A percentile compares a stretch with the other conserved stretches of the same genome.
These are phyloP conservation scores for Xylaria sp. DNA, from an alignment of 2,329 filamentous ascomycete species.

Conservation along the genomic window DNA sequence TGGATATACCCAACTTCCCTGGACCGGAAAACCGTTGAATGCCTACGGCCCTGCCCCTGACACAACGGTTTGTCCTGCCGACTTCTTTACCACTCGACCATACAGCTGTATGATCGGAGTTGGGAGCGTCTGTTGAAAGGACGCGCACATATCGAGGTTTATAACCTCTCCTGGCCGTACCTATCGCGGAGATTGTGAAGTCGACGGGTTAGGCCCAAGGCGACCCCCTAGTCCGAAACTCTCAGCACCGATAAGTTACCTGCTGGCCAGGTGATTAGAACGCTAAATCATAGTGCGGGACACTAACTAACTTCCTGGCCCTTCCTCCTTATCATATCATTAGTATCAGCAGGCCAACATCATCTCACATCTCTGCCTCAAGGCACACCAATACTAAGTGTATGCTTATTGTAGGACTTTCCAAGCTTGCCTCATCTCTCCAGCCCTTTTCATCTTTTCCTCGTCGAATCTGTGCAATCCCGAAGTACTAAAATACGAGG, in stretches of 20 bases:
- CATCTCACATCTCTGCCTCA: constrained; percentile 4
- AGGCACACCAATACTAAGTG: background rate
- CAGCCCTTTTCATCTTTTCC: background rate
- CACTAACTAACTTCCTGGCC: background rate
- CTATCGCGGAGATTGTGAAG: background rate
- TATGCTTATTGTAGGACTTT: background rate
- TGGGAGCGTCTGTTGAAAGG: too few relatives aligned
- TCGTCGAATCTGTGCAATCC: constrained; percentile 5
- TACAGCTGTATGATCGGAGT: too few relatives aligned
- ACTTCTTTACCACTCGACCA: too few relatives aligned
- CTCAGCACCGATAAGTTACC: constrained; percentile 1
- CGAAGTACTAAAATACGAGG: constrained; percentile 1
- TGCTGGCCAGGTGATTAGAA: constrained; percentile 14
- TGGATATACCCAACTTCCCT: too few relatives aligned
- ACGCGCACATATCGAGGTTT: too few relatives aligned
- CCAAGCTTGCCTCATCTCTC: background rate
- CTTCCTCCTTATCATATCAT: constrained; percentile 12
- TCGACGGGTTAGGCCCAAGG: background rate
- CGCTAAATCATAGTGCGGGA: constrained; percentile 19
- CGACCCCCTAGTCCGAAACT: background rate
- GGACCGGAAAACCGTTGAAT: too few relatives aligned
- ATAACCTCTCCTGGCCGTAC: too few relatives aligned
- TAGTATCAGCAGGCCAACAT: background rate
- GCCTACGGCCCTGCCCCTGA: too few relatives aligned
- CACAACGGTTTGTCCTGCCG: too few relatives aligned